phyloP scores from a whole-genome alignment of 108 stramenopile species.

The Stephanodiscus triporus region DNA sequence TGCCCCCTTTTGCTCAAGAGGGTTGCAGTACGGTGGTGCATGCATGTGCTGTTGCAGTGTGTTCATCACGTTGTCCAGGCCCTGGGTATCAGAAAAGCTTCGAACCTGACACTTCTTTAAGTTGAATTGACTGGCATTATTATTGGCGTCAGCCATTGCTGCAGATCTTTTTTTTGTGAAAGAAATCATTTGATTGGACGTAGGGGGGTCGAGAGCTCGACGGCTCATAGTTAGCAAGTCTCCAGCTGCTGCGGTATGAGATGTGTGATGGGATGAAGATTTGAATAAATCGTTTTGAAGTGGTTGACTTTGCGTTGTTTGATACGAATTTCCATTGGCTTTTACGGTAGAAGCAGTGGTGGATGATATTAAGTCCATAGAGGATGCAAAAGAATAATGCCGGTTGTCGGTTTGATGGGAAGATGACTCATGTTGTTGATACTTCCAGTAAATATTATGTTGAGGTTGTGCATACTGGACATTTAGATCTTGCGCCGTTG shows the following conservation, averaged over 20 bases:
- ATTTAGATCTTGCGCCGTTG: background rate
- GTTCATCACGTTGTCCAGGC: background rate
- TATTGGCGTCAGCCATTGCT: background rate
- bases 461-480: background rate
- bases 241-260: slow-evolving; percentile 45
- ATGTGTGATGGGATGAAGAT: slow-evolving; percentile 47
- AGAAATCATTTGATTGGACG: background rate
- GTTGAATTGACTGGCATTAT: background rate
- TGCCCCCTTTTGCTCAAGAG: background rate
- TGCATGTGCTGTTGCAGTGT: background rate
- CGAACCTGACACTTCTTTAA: background rate
- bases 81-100: background rate
- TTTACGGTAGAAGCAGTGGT: background rate
- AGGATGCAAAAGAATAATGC: slow-evolving; percentile 24
- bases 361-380: slow-evolving; percentile 38
- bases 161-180: slow-evolving; percentile 27
- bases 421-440: background rate
- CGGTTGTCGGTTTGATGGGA: background rate
- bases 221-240: slow-evolving; percentile 46
- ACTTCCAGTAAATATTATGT: background rate
- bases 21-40: background rate
- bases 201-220: slow-evolving; percentile 17
- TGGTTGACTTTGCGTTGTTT: background rate
- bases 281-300: slow-evolving; percentile 17
- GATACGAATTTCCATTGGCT: background rate